phyloP scores from a whole-genome alignment of 257 asterid genomes.

The Solanum boliviense region DNA sequence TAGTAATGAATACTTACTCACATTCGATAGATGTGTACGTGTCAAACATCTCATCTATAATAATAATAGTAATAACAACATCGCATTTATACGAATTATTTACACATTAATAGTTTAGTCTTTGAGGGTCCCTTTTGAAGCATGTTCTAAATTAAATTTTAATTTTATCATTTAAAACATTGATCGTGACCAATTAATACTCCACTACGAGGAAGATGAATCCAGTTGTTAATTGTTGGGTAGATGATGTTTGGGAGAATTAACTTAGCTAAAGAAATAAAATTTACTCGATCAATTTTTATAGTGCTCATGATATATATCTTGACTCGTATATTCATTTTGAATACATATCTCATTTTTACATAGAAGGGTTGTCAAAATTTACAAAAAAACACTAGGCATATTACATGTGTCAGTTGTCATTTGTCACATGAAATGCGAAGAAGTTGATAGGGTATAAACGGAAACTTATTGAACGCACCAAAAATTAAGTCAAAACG shows the following conservation, averaged over 20 bases:
- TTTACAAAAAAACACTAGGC: not conserved
- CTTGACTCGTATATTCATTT: not conserved
- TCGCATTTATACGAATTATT: not conserved
- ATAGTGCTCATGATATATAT: not conserved
- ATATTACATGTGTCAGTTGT: not conserved
- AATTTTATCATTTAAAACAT: not conserved
- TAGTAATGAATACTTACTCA: not conserved
- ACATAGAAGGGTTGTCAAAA: not conserved
- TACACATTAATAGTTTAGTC: not conserved
- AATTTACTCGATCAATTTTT: too few species aligned
- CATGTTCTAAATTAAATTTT: not conserved
- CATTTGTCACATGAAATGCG: not conserved
- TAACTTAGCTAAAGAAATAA: not conserved
- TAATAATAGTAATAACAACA: not conserved
- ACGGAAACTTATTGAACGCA: not conserved
- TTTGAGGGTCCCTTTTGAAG: not conserved
- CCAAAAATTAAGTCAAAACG: not conserved
- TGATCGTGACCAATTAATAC: not conserved
- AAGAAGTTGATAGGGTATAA: not conserved
- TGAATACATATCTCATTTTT: not conserved
- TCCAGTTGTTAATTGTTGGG: not conserved
- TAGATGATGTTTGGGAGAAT: not conserved
- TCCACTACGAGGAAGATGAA: not conserved
- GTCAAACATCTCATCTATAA: not conserved
- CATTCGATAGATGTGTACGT: not conserved